Base-by-base conservation (phyloP, 2,329 filamentous ascomycete species). In the Calonectria pseudoturangicola region DNA sequence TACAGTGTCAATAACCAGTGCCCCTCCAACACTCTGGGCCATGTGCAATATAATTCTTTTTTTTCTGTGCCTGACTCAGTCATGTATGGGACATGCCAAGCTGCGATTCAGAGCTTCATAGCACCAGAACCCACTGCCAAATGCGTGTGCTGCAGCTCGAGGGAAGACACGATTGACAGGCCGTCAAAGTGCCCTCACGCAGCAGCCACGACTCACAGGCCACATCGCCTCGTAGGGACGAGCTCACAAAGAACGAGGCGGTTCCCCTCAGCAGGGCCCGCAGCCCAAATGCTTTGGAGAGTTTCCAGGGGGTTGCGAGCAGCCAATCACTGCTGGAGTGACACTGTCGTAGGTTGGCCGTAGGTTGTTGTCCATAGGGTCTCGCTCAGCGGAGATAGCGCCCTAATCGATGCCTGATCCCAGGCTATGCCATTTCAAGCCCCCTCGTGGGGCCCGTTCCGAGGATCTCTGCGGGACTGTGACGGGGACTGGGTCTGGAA, bases 371-470 rank as follows among this genome's bases (percentile, higher is more conserved):
- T 39, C 63, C n/a, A 43, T 62, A 51, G 66, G 70, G 66, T 50
- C 68, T 68, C 63, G 25, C 39, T 33, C 63, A 56, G 21, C 45
- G 43, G 50, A 67, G 64, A 28, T 45, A 62, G 51, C 56, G 36
- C 58, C 48, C 60, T 33, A 43, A 63, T 75, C 70, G 73, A 70
- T 75, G 73, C 73, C 73, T 74, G 73, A 75, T 68, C 62, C 72
- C 70, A 41, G 71, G 50, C 47, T 71, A 72, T 43, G 62, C 45
- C 62, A 43, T 66, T 75, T 72, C 64, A 56, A 74, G 68, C 48
- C 54, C 12, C 54, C 33, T 60, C 54, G 54, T 69, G 66, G 67
- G 58, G 56, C 67, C 27, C 25, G 43, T 39, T 48, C 58, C 33
- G 66, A 62, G 66, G 43, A 62, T 51, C 43, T 33, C 54, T 68